These are phyloP conservation scores for Lantana camara DNA, from an alignment of 257 asterid genomes.

Conservation along the genomic window DNA sequence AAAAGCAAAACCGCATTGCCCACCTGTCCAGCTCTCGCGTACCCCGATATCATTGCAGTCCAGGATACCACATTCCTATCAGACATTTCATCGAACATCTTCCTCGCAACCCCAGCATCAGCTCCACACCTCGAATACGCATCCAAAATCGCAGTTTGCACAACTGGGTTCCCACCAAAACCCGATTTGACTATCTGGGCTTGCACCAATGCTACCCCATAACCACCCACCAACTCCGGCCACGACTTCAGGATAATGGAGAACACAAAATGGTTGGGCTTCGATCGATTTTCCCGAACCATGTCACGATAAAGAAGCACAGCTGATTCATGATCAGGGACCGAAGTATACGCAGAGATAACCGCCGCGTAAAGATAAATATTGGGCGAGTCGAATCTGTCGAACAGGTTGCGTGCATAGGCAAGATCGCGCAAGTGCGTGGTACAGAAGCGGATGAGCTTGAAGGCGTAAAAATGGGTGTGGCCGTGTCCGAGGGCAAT, in stretches of 20 bases:
- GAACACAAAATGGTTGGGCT: constrained; percentile 68
- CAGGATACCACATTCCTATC: constrained; percentile 66
- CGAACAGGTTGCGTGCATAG: constrained; percentile 72
- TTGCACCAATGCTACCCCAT: constrained; percentile 68
- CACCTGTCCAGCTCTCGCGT: constrained; percentile 57
- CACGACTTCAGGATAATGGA: constrained; percentile 59
- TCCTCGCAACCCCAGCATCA: constrained; percentile 49
- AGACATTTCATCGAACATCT: constrained; percentile 73
- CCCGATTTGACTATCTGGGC: constrained; percentile 65
- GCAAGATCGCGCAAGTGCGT: constrained; percentile 43
- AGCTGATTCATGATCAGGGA: constrained; percentile 51
- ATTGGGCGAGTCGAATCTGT: constrained; percentile 56
- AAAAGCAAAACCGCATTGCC: constrained; percentile 66
- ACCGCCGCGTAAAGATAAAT: constrained; percentile 61
- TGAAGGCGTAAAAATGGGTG: constrained; percentile 73
- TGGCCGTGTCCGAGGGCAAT: constrained; percentile 62
- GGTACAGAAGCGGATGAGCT: constrained; percentile 77
- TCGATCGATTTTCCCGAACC: constrained; percentile 50
- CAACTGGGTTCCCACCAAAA: constrained; percentile 50
- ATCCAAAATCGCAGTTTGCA: constrained; percentile 69
- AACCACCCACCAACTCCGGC: constrained; percentile 47
- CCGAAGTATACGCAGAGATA: constrained; percentile 49
- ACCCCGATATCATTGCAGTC: constrained; percentile 89
- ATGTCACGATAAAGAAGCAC: constrained; percentile 55
- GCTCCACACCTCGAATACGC: constrained; percentile 52